Evolutionary conservation across 495 filamentous ascomycete genomes (phyloP).

Genomic region (Umbilicaria muhlenbergii): DNA sequence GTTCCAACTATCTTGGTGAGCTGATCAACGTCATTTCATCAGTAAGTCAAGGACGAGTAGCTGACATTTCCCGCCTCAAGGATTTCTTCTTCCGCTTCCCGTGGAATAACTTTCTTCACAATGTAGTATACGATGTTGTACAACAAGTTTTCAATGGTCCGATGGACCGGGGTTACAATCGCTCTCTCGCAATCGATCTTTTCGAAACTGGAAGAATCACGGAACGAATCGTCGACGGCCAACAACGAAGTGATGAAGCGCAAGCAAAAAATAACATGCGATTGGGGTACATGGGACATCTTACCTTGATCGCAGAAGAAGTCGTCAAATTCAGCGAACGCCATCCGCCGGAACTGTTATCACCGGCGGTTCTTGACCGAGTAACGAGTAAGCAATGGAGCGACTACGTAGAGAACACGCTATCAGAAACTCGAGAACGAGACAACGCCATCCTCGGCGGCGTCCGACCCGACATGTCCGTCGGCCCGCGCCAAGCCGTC

Average conservation of each 20-base stretch:
- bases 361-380: slow-evolving; percentile 69
- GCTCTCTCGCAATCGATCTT: slow-evolving; percentile 79
- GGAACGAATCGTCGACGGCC: slow-evolving; percentile 79
- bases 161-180: slow-evolving; percentile 92
- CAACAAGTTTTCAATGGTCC: slow-evolving; percentile 98
- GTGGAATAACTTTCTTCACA: slow-evolving; percentile 99
- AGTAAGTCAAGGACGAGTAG: background rate
- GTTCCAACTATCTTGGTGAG: slow-evolving; percentile 90
- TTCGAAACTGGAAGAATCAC: slow-evolving; percentile 84
- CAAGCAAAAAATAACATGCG: slow-evolving; percentile 72
- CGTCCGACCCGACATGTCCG: slow-evolving; percentile 74
- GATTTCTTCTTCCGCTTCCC: slow-evolving; percentile 97
- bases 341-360: slow-evolving; percentile 75
- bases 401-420: slow-evolving; percentile 84
- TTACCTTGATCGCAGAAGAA: slow-evolving; percentile 95
- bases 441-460: slow-evolving; percentile 98
- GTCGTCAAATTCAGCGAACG: slow-evolving; percentile 97
- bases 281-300: slow-evolving; percentile 95
- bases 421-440: slow-evolving; percentile 86
- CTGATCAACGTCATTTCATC: slow-evolving; percentile 5
- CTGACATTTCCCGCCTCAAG: slow-evolving; percentile 21
- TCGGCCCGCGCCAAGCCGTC: slow-evolving; percentile 49
- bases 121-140: slow-evolving; percentile 97
- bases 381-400: slow-evolving; percentile 83
- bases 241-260: slow-evolving; percentile 68